Percentiles rank a stretch among this genome's conserved stretches.
Conservation (phyloP, 2,329 filamentous ascomycete genomes). For the Scytalidium lignicola region DNA sequence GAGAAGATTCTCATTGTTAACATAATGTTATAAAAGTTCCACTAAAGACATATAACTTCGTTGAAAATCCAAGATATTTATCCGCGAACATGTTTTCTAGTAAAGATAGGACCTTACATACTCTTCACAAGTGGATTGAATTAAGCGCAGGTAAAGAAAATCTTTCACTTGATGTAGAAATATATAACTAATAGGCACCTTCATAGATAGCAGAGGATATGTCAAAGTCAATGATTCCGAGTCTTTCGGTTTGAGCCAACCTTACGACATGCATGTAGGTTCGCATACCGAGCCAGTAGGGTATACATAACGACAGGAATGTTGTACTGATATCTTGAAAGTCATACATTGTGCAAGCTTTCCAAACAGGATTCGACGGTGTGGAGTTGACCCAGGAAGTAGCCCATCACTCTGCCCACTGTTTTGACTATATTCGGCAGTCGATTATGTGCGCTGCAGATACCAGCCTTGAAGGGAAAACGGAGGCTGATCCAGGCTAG, state of each 20-base stretch:
- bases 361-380: conserved; percentile 4
- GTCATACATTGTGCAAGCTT: conserved; percentile 7
- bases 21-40: conserved; percentile 2
- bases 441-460: conserved; percentile 11
- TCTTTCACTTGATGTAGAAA: background rate
- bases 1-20: background rate
- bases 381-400: conserved; percentile 4
- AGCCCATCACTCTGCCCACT: conserved; percentile 7
- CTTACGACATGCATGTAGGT: conserved; percentile 2
- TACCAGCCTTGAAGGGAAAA: conserved; percentile 7
- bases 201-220: conserved; percentile 10
- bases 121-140: conserved; percentile 12
- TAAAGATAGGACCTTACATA: conserved; percentile 4
- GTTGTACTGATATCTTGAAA: background rate
- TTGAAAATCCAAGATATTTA: conserved; percentile 7
- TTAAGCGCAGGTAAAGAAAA: conserved; percentile 8
- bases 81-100: conserved; percentile 9
- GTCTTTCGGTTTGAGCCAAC: conserved; percentile 3
- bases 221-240: conserved; percentile 6
- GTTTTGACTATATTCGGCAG: conserved; percentile 12
- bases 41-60: conserved; percentile 4
- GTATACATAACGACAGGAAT: conserved; percentile 8
- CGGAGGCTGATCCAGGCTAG: conserved; percentile 7
- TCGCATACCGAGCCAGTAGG: conserved; percentile 3
- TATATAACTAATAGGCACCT: background rate